Conservation (phyloP, 2,329 filamentous ascomycete genomes). For the Ceratocystis huliohia region DNA sequence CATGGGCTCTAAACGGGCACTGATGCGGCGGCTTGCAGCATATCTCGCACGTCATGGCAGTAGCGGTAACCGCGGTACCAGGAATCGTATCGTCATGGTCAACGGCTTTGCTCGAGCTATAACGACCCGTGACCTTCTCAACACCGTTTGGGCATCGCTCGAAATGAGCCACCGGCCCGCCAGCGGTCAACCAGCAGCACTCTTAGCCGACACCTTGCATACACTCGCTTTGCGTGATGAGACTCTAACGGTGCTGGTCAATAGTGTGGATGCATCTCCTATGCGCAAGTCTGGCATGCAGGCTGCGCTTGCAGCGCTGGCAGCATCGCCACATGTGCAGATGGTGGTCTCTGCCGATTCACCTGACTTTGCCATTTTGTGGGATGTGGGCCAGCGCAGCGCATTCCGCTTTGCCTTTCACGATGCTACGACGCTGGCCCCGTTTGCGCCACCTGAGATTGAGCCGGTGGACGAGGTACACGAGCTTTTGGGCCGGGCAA, state of each 20-base stretch:
- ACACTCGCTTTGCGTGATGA: conserved; percentile 40
- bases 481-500: conserved; percentile 68
- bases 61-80: conserved; percentile 26
- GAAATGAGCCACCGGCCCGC: conserved; percentile 37
- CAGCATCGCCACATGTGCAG: conserved; percentile 57
- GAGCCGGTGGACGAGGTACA: conserved; percentile 87
- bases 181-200: conserved; percentile 52
- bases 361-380: conserved; percentile 74
- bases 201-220: conserved; percentile 53
- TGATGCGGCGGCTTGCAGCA: conserved; percentile 64
- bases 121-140: conserved; percentile 56
- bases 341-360: conserved; percentile 76
- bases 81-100: conserved; percentile 58
- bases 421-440: conserved; percentile 79
- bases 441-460: conserved; percentile 49
- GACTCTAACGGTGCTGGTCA: conserved; percentile 57
- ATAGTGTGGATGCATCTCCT: conserved; percentile 71
- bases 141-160: conserved; percentile 54
- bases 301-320: conserved; percentile 60
- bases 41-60: conserved; percentile 43
- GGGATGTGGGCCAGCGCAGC: conserved; percentile 75
- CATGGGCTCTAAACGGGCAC: conserved; percentile 72
- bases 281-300: conserved; percentile 62
- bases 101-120: conserved; percentile 68
- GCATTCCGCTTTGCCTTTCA: conserved; percentile 82